Conservation (phyloP, 2,329 filamentous ascomycete species). For the Alternaria sp. region DNA sequence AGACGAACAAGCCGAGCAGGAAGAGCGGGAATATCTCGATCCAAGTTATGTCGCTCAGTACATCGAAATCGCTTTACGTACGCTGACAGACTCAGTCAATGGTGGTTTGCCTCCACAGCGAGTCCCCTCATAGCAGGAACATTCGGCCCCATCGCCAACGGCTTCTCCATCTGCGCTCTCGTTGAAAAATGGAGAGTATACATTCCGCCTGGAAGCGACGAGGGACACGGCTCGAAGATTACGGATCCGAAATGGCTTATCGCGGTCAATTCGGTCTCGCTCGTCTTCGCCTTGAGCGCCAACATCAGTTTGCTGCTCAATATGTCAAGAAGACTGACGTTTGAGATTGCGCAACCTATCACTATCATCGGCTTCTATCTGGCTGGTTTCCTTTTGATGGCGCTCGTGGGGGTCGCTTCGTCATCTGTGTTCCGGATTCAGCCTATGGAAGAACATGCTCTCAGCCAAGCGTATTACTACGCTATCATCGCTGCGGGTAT, state of each 20-base stretch:
- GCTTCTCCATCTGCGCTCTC: conserved; percentile 63
- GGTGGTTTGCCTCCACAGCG: conserved; percentile 68
- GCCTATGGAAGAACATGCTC: conserved; percentile 52
- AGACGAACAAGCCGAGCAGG: conserved; percentile 46
- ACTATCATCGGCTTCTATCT: conserved; percentile 67
- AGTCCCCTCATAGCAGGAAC: conserved; percentile 64
- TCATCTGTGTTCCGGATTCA: conserved; percentile 53
- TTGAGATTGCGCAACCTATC: conserved; percentile 64
- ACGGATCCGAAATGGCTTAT: conserved; percentile 63
- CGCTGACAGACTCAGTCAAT: conserved; percentile 50
- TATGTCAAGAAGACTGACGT: conserved; percentile 63
- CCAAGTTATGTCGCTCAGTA: conserved; percentile 45
- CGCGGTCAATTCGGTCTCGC: conserved; percentile 62
- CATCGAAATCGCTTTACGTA: background rate
- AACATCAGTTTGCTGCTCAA: conserved; percentile 64
- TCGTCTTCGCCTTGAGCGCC: conserved; percentile 60
- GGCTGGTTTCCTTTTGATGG: conserved; percentile 61
- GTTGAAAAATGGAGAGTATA: conserved; percentile 63
- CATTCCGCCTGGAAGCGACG: conserved; percentile 54
- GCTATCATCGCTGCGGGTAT: conserved; percentile 63
- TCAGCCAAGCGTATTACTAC: conserved; percentile 67
- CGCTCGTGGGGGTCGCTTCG: conserved; percentile 57
- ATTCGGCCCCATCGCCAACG: conserved; percentile 62
- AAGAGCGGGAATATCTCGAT: conserved; percentile 53
- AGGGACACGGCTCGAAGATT: conserved; percentile 55